Percentiles rank a stretch among this genome's conserved stretches.
Evolutionary conservation across 129 eudicot genomes (phyloP).

Genomic region (Erigeron canadensis): DNA sequence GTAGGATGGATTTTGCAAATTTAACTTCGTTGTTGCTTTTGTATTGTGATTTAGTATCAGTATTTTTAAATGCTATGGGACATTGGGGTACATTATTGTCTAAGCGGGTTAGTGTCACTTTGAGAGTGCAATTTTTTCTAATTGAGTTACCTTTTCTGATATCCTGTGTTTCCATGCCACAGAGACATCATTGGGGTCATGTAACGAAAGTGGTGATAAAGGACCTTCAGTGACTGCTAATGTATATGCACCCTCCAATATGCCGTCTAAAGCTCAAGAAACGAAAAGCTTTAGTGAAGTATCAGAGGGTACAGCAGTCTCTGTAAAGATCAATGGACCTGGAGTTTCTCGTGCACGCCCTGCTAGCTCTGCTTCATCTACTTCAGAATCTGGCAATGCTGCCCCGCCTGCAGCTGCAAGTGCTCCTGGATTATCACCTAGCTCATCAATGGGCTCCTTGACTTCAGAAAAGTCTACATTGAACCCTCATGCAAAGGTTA

Average conservation of each 20-base stretch:
- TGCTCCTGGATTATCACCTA: conserved; percentile 65
- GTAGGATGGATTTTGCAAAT: background rate
- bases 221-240: conserved; percentile 52
- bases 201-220: conserved; percentile 49
- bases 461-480: conserved; percentile 82
- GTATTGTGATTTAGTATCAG: background rate
- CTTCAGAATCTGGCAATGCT: conserved; percentile 65
- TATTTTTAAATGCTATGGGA: background rate
- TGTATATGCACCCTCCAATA: conserved; percentile 49
- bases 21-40: conserved; percentile 9
- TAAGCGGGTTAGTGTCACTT: background rate
- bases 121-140: background rate
- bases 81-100: background rate
- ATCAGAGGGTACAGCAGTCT: conserved; percentile 37
- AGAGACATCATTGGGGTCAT: conserved; percentile 36
- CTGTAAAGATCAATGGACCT: conserved; percentile 22
- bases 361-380: conserved; percentile 59
- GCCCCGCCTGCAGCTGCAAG: conserved; percentile 54
- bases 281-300: conserved; percentile 34
- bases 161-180: background rate
- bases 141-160: conserved; percentile 19
- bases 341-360: conserved; percentile 43
- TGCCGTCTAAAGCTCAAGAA: conserved; percentile 50
- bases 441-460: conserved; percentile 86
- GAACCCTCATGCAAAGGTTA: conserved; percentile 95